phyloP scores from a whole-genome alignment of 768 basidiomycete species.

The Crepidotus variabilis region DNA sequence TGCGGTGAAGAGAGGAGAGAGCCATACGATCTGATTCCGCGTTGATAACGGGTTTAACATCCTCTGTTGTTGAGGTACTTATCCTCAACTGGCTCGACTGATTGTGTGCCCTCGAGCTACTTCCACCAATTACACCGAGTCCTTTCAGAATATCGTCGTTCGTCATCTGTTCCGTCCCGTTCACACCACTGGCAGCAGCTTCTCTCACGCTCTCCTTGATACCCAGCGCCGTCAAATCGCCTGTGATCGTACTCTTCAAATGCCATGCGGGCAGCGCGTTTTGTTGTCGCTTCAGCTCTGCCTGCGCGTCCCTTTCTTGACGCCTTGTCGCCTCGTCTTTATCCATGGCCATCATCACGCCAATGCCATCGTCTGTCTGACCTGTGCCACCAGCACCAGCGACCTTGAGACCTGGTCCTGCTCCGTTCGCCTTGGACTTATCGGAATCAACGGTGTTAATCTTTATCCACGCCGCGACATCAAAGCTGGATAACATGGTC shows the following conservation, averaged over 20 bases:
- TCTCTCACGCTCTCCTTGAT: constrained; percentile 65
- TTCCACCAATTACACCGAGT: constrained; percentile 51
- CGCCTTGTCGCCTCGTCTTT: constrained; percentile 78
- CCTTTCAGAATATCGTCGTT: constrained; percentile 76
- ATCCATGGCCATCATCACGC: constrained; percentile 85
- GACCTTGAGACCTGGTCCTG: constrained; percentile 61
- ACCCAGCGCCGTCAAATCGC: constrained; percentile 85
- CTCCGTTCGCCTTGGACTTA: constrained; percentile 48
- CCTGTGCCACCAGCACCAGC: constrained; percentile 64
- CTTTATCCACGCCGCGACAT: constrained; percentile 80
- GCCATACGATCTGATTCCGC: constrained; percentile 69
- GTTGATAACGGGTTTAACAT: constrained; percentile 43
- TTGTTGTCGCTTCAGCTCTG: constrained; percentile 82
- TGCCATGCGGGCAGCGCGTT: constrained; percentile 95
- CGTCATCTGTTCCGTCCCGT: constrained; percentile 31
- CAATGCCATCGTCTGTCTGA: constrained; percentile 72
- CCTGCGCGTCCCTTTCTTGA: constrained; percentile 73
- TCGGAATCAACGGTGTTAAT: constrained; percentile 64
- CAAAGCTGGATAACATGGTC: constrained; percentile 49
- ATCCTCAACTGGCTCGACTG: constrained; percentile 15
- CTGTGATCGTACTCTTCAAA: constrained; percentile 91
- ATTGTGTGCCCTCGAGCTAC: constrained; percentile 16
- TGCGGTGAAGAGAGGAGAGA: constrained; percentile 7
- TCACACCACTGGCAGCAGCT: constrained; percentile 25
- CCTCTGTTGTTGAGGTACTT: constrained; percentile 17